Evolutionary conservation across 108 stramenopile species (phyloP).

Genomic region (Seminavis robusta): DNA sequence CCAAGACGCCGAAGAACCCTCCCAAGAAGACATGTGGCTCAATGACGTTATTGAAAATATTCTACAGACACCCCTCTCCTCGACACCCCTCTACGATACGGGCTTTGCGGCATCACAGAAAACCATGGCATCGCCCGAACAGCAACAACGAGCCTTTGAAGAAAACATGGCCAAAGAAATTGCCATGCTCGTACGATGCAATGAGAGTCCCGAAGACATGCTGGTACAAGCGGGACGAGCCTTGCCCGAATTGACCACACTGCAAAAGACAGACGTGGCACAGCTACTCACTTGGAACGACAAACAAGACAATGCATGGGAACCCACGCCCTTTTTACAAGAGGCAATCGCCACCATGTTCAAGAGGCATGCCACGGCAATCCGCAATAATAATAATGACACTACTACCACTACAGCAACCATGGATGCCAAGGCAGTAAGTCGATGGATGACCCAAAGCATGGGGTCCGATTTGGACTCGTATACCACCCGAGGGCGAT

Average conservation of each 20-base stretch:
- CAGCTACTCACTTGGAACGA: slow-evolving; percentile 34
- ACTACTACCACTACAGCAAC: slow-evolving; percentile 1
- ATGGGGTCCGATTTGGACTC: no score
- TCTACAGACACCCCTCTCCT: slow-evolving; percentile 15
- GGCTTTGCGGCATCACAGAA: slow-evolving; percentile 13
- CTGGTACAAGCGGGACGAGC: slow-evolving; percentile 56
- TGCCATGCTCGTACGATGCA: slow-evolving; percentile 70
- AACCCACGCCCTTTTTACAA: slow-evolving; percentile 51
- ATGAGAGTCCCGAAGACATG: slow-evolving; percentile 54
- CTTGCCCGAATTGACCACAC: slow-evolving; percentile 53
- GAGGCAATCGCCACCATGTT: slow-evolving; percentile 54
- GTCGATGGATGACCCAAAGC: slow-evolving; percentile 65
- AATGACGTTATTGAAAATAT: slow-evolving; percentile 30
- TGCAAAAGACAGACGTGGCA: slow-evolving; percentile 32
- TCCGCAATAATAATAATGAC: background rate
- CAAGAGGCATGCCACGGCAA: slow-evolving; percentile 37
- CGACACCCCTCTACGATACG: slow-evolving; percentile 25
- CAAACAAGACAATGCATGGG: slow-evolving; percentile 11
- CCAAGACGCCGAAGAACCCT: background rate
- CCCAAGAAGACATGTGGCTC: slow-evolving; percentile 40
- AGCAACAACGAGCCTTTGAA: slow-evolving; percentile 4
- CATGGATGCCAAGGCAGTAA: slow-evolving; percentile 32
- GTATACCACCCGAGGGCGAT: no score
- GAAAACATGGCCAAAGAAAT: slow-evolving; percentile 61
- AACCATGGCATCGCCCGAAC: background rate